Evolutionary conservation across 805 yeast species (phyloP).

Genomic region (Candida xiaguanensis): DNA sequence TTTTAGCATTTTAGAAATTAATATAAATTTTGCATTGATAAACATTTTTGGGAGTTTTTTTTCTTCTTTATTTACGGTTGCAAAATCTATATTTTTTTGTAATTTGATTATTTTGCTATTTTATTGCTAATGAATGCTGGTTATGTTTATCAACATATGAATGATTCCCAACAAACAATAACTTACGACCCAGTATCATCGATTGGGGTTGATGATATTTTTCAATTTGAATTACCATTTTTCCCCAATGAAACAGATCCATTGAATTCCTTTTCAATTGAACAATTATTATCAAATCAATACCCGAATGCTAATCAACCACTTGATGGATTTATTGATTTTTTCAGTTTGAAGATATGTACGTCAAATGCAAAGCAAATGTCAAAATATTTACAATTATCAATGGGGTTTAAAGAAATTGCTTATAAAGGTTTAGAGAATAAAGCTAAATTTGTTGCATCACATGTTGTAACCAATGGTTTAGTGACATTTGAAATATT

Average conservation of each 20-base stretch:
- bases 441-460: slow-evolving; percentile 49
- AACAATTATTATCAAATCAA: slow-evolving; percentile 20
- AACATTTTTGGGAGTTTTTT: slow-evolving; percentile 7
- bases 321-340: slow-evolving; percentile 40
- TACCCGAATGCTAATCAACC: slow-evolving; percentile 15
- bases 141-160: neutral
- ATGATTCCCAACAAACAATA: slow-evolving; percentile 4
- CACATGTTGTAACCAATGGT: slow-evolving; percentile 64
- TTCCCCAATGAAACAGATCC: slow-evolving; percentile 18
- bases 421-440: slow-evolving; percentile 71
- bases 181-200: neutral
- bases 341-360: slow-evolving; percentile 66
- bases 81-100: slow-evolving; percentile 4
- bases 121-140: neutral
- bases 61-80: slow-evolving; percentile 1
- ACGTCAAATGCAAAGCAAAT: slow-evolving; percentile 69
- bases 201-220: neutral
- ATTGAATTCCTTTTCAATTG: slow-evolving; percentile 10
- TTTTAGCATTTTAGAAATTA: too few relatives aligned
- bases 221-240: slow-evolving; percentile 15
- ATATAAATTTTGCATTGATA: too few relatives aligned
- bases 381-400: slow-evolving; percentile 49
- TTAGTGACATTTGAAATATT: slow-evolving; percentile 49
- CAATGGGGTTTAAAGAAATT: slow-evolving; percentile 60
- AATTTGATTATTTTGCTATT: slow-evolving; percentile 1